Percentiles rank a stretch among this genome's conserved stretches.
Conservation (phyloP, 306 rosid species). For the Gynostemma pentaphyllum region DNA sequence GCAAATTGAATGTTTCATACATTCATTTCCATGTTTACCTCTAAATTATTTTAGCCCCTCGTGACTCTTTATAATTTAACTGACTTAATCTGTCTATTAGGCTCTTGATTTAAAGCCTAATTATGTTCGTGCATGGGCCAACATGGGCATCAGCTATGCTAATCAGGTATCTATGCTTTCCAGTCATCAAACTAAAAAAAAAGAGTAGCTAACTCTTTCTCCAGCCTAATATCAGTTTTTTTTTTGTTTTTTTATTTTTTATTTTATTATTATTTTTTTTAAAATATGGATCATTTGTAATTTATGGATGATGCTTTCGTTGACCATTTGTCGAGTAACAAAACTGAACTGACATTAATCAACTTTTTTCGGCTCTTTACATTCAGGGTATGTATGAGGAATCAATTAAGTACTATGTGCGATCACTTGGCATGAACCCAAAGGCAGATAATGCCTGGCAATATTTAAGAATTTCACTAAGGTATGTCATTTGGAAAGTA, state of each 20-base stretch:
- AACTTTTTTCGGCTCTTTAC: neutral
- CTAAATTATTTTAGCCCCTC: neutral
- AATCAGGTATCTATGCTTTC: conserved; percentile 54
- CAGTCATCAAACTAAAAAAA: neutral
- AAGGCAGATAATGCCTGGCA: conserved; percentile 99
- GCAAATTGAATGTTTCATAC: neutral
- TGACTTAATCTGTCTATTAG: conserved; percentile 26
- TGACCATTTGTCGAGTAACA: neutral
- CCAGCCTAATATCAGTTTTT: conserved; percentile 9
- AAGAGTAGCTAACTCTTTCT: neutral
- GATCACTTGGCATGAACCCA: conserved; percentile 96
- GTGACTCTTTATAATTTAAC: neutral
- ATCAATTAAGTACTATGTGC: conserved; percentile 81
- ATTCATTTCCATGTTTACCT: neutral
- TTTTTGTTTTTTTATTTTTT: neutral
- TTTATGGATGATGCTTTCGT: neutral
- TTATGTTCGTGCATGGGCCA: conserved; percentile 99
- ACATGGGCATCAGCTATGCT: conserved; percentile 98
- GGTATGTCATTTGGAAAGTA: conserved; percentile 33
- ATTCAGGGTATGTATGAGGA: conserved; percentile 86
- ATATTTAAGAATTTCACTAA: conserved; percentile 83
- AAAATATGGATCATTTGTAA: neutral
- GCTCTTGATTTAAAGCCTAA: conserved; percentile 97
- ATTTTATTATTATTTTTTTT: too few species aligned
- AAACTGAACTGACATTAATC: neutral